phyloP scores from a whole-genome alignment of 805 yeast genomes.

The Zygosaccharomyces lentus region DNA sequence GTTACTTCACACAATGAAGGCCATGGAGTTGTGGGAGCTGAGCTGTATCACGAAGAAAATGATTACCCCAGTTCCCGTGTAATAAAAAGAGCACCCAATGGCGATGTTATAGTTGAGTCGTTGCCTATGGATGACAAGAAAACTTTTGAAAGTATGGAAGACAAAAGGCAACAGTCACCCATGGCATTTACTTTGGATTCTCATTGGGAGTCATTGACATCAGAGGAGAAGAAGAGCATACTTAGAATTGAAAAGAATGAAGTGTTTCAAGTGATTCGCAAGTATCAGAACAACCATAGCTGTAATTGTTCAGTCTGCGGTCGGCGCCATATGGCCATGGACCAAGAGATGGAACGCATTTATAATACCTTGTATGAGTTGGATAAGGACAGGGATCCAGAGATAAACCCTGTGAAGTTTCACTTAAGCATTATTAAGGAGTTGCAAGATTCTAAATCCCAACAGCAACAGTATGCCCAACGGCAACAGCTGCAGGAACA shows the following conservation, averaged over 20 bases:
- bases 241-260: conserved; percentile 65
- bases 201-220: conserved; percentile 61
- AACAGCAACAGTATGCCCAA: conserved; percentile 4
- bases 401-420: conserved; percentile 32
- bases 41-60: conserved; percentile 50
- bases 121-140: conserved; percentile 16
- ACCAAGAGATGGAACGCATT: conserved; percentile 68
- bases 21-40: conserved; percentile 35
- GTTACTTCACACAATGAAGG: background rate
- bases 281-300: conserved; percentile 44
- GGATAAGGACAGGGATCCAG: conserved; percentile 36
- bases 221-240: conserved; percentile 56
- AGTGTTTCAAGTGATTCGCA: conserved; percentile 59
- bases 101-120: conserved; percentile 67
- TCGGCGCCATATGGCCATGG: conserved; percentile 63
- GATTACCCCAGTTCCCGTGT: conserved; percentile 73
- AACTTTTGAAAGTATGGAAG: conserved; percentile 3
- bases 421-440: conserved; percentile 35
- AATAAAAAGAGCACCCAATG: conserved; percentile 66
- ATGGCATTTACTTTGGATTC: conserved; percentile 31
- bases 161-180: conserved; percentile 12
- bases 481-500: conserved; percentile 3
- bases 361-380: conserved; percentile 64
- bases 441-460: conserved; percentile 27
- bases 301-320: conserved; percentile 81